These are phyloP conservation scores for Kluyveromyces sp. DNA, from an alignment of 1,139 yeast genomes.

Conservation along the genomic window DNA sequence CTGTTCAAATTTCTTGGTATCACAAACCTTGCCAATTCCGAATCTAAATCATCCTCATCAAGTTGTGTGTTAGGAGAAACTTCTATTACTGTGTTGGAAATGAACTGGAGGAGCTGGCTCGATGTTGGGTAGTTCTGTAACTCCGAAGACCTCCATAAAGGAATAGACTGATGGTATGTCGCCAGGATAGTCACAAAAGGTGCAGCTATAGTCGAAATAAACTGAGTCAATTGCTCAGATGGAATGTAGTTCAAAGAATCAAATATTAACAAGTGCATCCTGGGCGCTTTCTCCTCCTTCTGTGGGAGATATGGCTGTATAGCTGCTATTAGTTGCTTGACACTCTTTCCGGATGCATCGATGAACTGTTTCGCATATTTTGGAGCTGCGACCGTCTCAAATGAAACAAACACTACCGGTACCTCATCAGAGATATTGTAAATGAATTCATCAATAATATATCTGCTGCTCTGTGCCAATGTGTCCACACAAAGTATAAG, in stretches of 20 bases:
- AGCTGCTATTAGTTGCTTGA: constrained; percentile 24
- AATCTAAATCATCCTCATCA: constrained; percentile 46
- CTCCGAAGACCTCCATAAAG: constrained; percentile 33
- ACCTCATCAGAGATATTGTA: constrained; percentile 30
- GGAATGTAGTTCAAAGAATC: constrained; percentile 64
- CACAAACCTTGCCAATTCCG: constrained; percentile 35
- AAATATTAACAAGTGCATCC: constrained; percentile 33
- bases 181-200: constrained; percentile 53
- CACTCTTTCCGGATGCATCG: constrained; percentile 35
- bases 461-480: constrained; percentile 55
- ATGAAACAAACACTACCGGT: constrained; percentile 47
- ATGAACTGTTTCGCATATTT: constrained; percentile 42
- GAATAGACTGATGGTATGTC: constrained; percentile 43
- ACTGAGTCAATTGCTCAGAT: constrained; percentile 39
- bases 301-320: constrained; percentile 25
- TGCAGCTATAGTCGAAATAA: constrained; percentile 47
- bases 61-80: constrained; percentile 38
- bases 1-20: constrained; percentile 49
- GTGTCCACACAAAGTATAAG: constrained; percentile 64
- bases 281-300: constrained; percentile 10
- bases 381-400: constrained; percentile 53
- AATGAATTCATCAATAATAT: constrained; percentile 51
- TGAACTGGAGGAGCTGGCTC: constrained; percentile 45
- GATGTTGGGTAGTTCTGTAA: constrained; percentile 44
- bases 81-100: constrained; percentile 67